Evolutionary conservation across 129 eudicot species (phyloP).

Genomic region (Flaveria trinervia): DNA sequence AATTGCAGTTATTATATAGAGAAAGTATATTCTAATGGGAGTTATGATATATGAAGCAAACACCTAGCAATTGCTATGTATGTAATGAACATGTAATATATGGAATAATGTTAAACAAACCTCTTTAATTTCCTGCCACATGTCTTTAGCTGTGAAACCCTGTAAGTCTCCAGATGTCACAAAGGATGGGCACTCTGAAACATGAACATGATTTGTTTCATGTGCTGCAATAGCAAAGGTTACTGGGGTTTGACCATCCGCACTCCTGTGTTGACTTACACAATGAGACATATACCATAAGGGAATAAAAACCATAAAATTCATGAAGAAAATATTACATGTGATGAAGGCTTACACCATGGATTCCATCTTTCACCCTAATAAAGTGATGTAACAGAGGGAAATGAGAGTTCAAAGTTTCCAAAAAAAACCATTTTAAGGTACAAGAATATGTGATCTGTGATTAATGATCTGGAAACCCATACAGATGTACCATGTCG

Average conservation of each 20-base stretch:
- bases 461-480: constrained; percentile 1
- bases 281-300: constrained; percentile 22
- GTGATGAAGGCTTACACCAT: constrained; percentile 79
- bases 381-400: constrained; percentile 29
- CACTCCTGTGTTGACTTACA: constrained; percentile 62
- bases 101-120: constrained; percentile 39
- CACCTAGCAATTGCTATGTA: neutral
- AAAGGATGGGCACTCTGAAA: constrained; percentile 88
- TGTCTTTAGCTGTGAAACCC: constrained; percentile 82
- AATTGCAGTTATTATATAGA: constrained; percentile 5
- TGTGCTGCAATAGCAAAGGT: constrained; percentile 90
- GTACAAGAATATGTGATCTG: neutral
- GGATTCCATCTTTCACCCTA: constrained; percentile 79
- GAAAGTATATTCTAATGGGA: neutral
- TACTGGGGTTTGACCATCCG: constrained; percentile 64
- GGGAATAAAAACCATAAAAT: neutral
- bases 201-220: constrained; percentile 62
- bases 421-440: neutral
- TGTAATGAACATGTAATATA: neutral
- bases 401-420: neutral
- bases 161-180: constrained; percentile 71
- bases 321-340: constrained; percentile 49
- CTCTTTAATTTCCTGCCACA: constrained; percentile 92
- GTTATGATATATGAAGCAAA: neutral
- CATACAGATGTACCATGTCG: constrained; percentile 2